Evolutionary conservation across 2,329 filamentous ascomycete genomes (phyloP), one percentile per base, ranked within the genome.

Genomic region (Cladobotryum protrusum): DNA sequence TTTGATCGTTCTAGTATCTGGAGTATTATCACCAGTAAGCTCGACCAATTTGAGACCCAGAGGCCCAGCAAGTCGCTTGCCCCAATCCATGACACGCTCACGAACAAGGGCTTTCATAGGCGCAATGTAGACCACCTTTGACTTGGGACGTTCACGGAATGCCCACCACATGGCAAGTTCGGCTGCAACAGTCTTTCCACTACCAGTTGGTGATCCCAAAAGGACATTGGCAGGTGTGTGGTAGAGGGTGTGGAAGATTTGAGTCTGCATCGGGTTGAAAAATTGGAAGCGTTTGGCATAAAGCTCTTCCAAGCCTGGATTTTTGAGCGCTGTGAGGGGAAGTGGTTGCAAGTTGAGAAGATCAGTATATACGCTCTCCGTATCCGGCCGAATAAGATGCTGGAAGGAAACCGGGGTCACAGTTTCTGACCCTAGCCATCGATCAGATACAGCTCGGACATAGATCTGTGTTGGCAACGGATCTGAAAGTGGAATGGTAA

Each of bases 101-200:
- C 93, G 88, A 17, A 99, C 93, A 32, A 99, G 82, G 0, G 95
- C 95, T 69, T 99, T 99, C 95, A 99, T 99, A 0, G 95, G 95
- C 2, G 93, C 93, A 63, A 99, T 97, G 66, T 99, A 99, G 12
- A 99, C 93, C 2, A 99, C 91, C 71, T 99, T 99, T 3, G 90
- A 96, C 3, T 91, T 90, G 1, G 93, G 93, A 45, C 86, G 86
- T 64, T 96, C 91, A 13, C 91, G 83, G 71, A 99, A 97, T 3
- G 93, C 92, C 90, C 91, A 96, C 95, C 95, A 99, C 92, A 99
- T 97, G 20, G 95, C 91, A 54, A 99, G 72, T 65, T 99, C 93
- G 44, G 88, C 90, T 15, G 95, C 93, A 37, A 99, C 87, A 1
- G 95, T 99, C 74, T 99, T 99, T 52, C 93, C 93, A 75, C 90